phyloP scores from a whole-genome alignment of 257 asterid genomes.

The Thymus mandschuricus region DNA sequence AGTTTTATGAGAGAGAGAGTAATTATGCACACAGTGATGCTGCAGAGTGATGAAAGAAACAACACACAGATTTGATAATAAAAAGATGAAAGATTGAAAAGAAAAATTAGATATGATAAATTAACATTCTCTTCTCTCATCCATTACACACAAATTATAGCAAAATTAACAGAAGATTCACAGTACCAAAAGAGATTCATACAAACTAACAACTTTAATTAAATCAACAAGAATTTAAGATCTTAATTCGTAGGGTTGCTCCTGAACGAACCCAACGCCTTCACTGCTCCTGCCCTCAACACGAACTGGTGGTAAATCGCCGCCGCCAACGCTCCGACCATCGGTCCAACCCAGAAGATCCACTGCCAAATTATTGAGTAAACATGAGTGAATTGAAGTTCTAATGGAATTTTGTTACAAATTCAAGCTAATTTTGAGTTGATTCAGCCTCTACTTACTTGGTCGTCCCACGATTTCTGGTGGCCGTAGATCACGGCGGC shows the following conservation, averaged over 20 bases:
- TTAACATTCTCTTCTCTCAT: conserved; percentile 33
- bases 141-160: conserved; percentile 35
- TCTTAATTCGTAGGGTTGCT: conserved; percentile 78
- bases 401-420: background rate
- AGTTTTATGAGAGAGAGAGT: background rate
- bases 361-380: conserved; percentile 48
- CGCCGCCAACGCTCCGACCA: conserved; percentile 82
- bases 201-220: conserved; percentile 18
- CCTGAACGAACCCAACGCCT: conserved; percentile 95
- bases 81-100: background rate
- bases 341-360: conserved; percentile 97
- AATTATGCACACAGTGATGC: background rate
- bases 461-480: conserved; percentile 79
- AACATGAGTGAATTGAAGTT: too few relatives aligned
- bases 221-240: conserved; percentile 19
- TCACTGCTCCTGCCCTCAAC: conserved; percentile 80
- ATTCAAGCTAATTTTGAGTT: background rate
- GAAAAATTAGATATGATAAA: background rate
- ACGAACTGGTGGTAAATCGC: conserved; percentile 84
- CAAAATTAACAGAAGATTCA: conserved; percentile 39
- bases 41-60: conserved; percentile 3
- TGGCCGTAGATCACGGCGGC: conserved; percentile 88
- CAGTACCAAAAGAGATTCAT: conserved; percentile 4
- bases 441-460: conserved; percentile 38
- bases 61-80: background rate